Evolutionary conservation across 202 grass and related monocot species (phyloP), one percentile per base, ranked within the genome.

Genomic region (Miscanthus sacchariflorus): DNA sequence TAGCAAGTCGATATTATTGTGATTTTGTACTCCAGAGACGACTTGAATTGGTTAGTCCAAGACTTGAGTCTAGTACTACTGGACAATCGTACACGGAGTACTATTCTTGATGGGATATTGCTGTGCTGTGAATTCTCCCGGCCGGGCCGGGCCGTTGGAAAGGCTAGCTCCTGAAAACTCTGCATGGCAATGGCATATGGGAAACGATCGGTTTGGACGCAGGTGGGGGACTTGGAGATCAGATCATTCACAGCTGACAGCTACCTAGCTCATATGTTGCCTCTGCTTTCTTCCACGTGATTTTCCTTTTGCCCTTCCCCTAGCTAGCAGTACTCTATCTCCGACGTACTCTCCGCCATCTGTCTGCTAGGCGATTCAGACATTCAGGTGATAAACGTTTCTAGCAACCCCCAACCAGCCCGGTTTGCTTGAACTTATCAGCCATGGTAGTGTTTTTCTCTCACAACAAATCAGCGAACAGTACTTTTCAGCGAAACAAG

Each of bases 211-310:
- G 35, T 9, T 7, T 83, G 39, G 83, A 66, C 7, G 9, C 30
- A 52, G 15, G 49, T 18, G 15, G 15, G 5, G 5, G 14, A 18
- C 14, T 5, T 84, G 6, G 36, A 38, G 36, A 38, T 49, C 5
- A 83, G 12, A 48, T 61, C 56, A 61, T 1, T 17, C 72, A 76
- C 74, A 30, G 24, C 23, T 56, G 17, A 56, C 52, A 56, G 52
- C 6, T 56, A 21, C 18, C 17, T 52, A 11, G 25, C 58, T 25
- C 67, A 23, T 25, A 71, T 72, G 80, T 42, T 72, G 33, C n/a
- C 19, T 73, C 40, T 42, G 19, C n/a, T 33, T 33, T 43, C 73
- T 85, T 85, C 46, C 48, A 27, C 21, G 54, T 64, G 76, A 80
- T 80, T 65, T 33, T 21, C 56, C 23, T 79, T 23, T 15, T 24